These are phyloP conservation scores for Pseudogymnoascus sp. DNA, from an alignment of 2,329 filamentous ascomycete genomes.

Conservation along the genomic window DNA sequence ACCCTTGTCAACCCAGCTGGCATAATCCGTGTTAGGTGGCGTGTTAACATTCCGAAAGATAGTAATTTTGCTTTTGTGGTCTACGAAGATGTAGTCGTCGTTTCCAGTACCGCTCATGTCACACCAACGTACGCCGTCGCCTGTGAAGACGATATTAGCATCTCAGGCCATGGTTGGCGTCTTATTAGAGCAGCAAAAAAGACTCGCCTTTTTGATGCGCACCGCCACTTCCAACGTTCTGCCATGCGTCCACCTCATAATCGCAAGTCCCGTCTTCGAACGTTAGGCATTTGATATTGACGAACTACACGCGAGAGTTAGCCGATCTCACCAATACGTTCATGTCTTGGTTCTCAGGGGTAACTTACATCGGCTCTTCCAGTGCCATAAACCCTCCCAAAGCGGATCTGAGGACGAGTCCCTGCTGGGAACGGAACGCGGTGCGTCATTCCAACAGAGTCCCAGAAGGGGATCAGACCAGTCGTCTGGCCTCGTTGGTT, in stretches of 20 bases:
- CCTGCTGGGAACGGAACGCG: background rate
- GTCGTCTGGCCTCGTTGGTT: constrained; percentile 16
- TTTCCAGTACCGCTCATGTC: background rate
- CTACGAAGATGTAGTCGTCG: background rate
- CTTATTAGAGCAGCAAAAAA: no score
- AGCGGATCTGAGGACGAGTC: background rate
- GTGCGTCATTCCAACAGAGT: constrained; percentile 11
- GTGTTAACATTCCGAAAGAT: background rate
- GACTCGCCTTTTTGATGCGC: background rate
- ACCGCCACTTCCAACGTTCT: background rate
- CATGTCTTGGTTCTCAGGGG: no score
- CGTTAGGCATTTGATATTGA: background rate
- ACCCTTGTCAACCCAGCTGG: background rate
- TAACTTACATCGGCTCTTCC: background rate
- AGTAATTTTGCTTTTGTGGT: background rate
- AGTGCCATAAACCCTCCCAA: background rate
- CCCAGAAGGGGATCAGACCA: constrained; percentile 12
- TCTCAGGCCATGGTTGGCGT: no score
- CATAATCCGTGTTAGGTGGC: background rate
- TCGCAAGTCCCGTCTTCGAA: background rate
- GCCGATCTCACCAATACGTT: no score
- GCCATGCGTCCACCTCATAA: background rate
- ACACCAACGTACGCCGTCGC: background rate
- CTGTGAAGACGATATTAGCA: background rate
- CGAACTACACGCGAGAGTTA: background rate